Evolutionary conservation across 176 grass and related monocot species (phyloP), one percentile per base, ranked within the genome.

Genomic region (Triticum dicoccoides): DNA sequence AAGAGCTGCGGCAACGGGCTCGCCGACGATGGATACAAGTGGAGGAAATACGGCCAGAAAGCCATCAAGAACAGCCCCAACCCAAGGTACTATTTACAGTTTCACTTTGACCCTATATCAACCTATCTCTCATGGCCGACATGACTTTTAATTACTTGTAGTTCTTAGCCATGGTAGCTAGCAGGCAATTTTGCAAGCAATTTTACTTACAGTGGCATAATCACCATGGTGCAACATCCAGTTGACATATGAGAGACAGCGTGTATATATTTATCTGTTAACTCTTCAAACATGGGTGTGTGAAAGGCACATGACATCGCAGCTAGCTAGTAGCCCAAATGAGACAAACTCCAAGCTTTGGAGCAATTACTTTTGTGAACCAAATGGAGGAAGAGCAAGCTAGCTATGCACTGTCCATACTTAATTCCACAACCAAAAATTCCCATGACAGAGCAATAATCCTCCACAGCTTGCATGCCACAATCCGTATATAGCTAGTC

Each of bases 61-160:
- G 91, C 97, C 33, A 99, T 99, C 73, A 99, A 99, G 89, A 99
- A 99, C 67, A 98, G 96, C 80, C 93, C 96, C 52, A 94, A 98
- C 76, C 96, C 97, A 64, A 99, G 97, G 97, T 44, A 58, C 51
- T 6, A 17, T 18, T 4, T 56, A 20, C 15, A 15, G 13, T 51
- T 56, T 56, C 52, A 7, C 52, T 51, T 56, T 56, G 17, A 7
- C 52, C 14, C 15, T 2, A 0, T 7, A 56, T 56, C 52, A 18
- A 51, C 23, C 37, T 10, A 62, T 41, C 58, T 23, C 2, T 59
- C 4, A 11, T 34, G 17, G 32, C 25, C 8, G 29, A 67, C 4
- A 61, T 47, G 4, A 0, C 45, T 47, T 47, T 47, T 13, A 47
- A 47, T 47, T 4, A n/a, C 7, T 0, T 4, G 6, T 51, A 10